Percentiles rank a stretch among this genome's conserved stretches.
These are phyloP conservation scores for Blyttiomyces sp. DNA, from an alignment of 371 early-diverging fungal genomes.

Conservation along the genomic window DNA sequence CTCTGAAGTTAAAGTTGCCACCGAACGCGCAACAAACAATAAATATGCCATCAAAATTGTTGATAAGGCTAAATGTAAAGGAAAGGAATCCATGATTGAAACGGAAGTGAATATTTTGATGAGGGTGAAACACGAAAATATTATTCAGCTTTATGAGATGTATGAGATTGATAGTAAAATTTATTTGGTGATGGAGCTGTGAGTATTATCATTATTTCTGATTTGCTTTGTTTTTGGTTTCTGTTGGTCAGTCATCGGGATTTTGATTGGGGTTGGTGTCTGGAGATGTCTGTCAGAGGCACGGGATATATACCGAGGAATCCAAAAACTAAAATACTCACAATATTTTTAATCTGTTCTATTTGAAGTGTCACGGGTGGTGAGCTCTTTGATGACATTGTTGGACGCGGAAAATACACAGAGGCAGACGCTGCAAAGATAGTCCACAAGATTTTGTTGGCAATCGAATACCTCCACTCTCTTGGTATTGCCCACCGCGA, in stretches of 20 bases:
- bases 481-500: slow-evolving; percentile 67
- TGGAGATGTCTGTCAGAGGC: not conserved
- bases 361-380: slow-evolving; percentile 70
- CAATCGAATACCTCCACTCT: slow-evolving; percentile 56
- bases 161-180: slow-evolving; percentile 77
- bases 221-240: not conserved
- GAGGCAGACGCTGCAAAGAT: slow-evolving; percentile 79
- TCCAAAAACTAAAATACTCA: not conserved
- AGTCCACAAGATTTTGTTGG: slow-evolving; percentile 57
- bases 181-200: slow-evolving; percentile 79
- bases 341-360: not conserved
- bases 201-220: slow-evolving; percentile 11
- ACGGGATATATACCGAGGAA: not conserved
- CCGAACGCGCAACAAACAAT: slow-evolving; percentile 51
- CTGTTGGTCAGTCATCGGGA: not conserved
- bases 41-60: slow-evolving; percentile 79
- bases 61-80: slow-evolving; percentile 61
- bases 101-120: slow-evolving; percentile 77
- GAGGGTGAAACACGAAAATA: slow-evolving; percentile 75
- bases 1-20: slow-evolving; percentile 70
- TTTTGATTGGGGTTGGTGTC: not conserved
- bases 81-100: slow-evolving; percentile 77
- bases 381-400: slow-evolving; percentile 91
- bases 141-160: slow-evolving; percentile 73
- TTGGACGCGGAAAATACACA: slow-evolving; percentile 62